Evolutionary conservation across 2,329 filamentous ascomycete genomes (phyloP), one percentile per base, ranked within the genome.

Genomic region (Aspergillus viridinutans): DNA sequence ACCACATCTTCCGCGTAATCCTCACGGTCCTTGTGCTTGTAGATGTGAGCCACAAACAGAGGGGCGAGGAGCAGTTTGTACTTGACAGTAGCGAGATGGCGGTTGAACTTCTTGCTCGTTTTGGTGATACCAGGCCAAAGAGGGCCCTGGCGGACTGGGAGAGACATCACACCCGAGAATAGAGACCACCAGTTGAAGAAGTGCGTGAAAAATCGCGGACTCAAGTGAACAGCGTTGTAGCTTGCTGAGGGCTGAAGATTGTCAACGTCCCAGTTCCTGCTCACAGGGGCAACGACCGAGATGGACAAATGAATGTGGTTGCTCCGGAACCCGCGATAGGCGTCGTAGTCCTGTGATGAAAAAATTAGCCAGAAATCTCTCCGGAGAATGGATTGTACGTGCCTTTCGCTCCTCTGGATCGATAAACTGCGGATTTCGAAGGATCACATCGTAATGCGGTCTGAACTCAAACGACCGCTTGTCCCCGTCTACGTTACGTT

Each of bases 141-240:
- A 49, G 84, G 83, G 17, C 94, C 94, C 77, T 99, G 95, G 0
- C 94, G 90, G 56, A 99, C 89, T 10, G 94, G 95, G 28, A 99
- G 81, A 10, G 93, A 95, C 87, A 97, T 92, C 8, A 93, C 89
- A 1, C 93, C 92, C 8, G 92, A 92, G 74, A 99, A 99, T 64
- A 97, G 85, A 0, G 90, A 93, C 92, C 92, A 97, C 94, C 94
- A 99, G 56, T 87, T 86, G 77, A 92, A 97, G 80, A 99, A 99
- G 72, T 99, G 94, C 0, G 93, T 97, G 72, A 99, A 99, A 79
- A 99, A 96, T 8, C 92, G 87, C 5, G 94, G 94, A 1, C 90
- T 94, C 29, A 99, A 82, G 73, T 99, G 95, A 1, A 97, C 89
- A 0, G 93, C 92, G 70, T 99, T 99, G 79, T 99, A 99, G 70